Evolutionary conservation across 129 eudicot species (phyloP).

Genomic region (Helichrysum umbraculigerum): DNA sequence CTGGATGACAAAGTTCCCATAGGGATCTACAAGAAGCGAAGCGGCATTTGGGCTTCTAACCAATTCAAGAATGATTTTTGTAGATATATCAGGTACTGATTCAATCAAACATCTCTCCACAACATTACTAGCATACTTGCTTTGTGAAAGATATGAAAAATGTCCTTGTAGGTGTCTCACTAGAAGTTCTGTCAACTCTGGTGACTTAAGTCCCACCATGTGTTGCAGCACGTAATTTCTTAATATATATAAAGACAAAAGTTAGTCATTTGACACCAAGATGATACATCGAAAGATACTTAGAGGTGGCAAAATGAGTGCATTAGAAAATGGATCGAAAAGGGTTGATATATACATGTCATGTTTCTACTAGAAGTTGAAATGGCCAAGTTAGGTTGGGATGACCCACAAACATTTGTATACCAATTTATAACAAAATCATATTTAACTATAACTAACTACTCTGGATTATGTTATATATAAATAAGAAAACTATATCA

Average conservation of each 20-base stretch:
- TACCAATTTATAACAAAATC: background rate
- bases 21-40: slow-evolving; percentile 60
- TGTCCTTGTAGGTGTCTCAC: slow-evolving; percentile 47
- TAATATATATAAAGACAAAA: slow-evolving; percentile 8
- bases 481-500: background rate
- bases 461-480: no score
- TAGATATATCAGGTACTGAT: slow-evolving; percentile 35
- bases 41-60: slow-evolving; percentile 44
- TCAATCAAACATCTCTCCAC: slow-evolving; percentile 61
- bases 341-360: background rate
- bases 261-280: slow-evolving; percentile 11
- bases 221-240: slow-evolving; percentile 88
- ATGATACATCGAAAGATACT: background rate
- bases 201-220: slow-evolving; percentile 45
- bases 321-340: background rate
- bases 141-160: slow-evolving; percentile 50
- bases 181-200: slow-evolving; percentile 41
- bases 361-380: background rate
- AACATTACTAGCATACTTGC: slow-evolving; percentile 71
- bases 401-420: no score
- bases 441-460: background rate
- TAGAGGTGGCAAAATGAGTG: background rate
- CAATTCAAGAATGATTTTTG: slow-evolving; percentile 51
- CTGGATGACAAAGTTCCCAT: slow-evolving; percentile 72
- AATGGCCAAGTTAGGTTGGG: no score